Percentiles rank a stretch among this genome's conserved stretches.
These are phyloP conservation scores for Penicillium occitanis DNA, from an alignment of 2,329 filamentous ascomycete genomes.

Conservation along the genomic window DNA sequence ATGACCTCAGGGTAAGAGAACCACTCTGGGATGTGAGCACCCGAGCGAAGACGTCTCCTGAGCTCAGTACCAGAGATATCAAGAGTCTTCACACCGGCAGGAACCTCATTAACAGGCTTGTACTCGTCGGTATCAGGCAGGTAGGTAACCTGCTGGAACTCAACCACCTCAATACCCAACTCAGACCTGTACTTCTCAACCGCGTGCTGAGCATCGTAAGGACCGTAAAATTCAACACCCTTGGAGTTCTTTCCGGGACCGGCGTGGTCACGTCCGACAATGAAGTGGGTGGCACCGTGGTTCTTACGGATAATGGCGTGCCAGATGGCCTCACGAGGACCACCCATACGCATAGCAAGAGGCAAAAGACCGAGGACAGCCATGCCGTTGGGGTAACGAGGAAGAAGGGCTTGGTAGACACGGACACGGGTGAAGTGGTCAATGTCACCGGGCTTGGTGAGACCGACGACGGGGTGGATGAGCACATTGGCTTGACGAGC, in stretches of 20 bases:
- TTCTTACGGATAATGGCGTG: conserved; percentile 99
- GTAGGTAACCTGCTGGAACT: conserved; percentile 99
- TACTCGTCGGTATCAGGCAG: conserved; percentile 97
- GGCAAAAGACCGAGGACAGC: conserved; percentile 92
- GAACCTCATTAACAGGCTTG: conserved; percentile 85
- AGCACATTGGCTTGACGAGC: conserved; percentile 96
- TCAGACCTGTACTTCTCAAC: conserved; percentile 96
- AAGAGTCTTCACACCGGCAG: conserved; percentile 76
- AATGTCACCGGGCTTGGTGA: conserved; percentile 98
- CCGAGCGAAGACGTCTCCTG: conserved; percentile 83
- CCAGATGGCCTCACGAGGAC: conserved; percentile 97
- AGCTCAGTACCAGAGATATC: conserved; percentile 90
- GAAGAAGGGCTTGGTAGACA: conserved; percentile 95
- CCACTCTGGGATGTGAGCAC: conserved; percentile 96
- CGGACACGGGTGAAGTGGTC: conserved; percentile 99
- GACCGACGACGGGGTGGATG: conserved; percentile 96
- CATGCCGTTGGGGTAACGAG: conserved; percentile 98
- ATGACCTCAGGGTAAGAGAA: conserved; percentile 99
- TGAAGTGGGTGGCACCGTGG: conserved; percentile 98
- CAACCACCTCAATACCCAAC: conserved; percentile 97
- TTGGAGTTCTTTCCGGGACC: conserved; percentile 98
- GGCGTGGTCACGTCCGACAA: conserved; percentile 96
- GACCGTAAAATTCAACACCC: conserved; percentile 95
- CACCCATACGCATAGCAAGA: conserved; percentile 98
- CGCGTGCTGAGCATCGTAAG: conserved; percentile 93